A percentile compares a stretch with the other conserved stretches of the same genome.
Evolutionary conservation across 495 filamentous ascomycete species (phyloP).

Genomic region (Trichoderma erinaceum): DNA sequence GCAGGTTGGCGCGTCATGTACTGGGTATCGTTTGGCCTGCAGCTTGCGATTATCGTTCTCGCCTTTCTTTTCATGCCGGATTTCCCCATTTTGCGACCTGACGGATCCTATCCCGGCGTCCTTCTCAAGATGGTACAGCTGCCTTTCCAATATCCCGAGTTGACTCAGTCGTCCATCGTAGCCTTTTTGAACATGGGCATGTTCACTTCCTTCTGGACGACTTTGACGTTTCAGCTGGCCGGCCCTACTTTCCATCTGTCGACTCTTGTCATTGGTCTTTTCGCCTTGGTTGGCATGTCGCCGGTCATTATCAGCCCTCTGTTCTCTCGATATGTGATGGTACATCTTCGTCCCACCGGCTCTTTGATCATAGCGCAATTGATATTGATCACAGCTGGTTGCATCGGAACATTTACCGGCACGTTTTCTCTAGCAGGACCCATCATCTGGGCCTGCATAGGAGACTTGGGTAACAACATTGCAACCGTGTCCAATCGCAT

Average conservation of each 20-base stretch:
- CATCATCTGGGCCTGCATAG: constrained; percentile 63
- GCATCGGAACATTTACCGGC: constrained; percentile 65
- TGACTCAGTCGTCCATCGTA: constrained; percentile 51
- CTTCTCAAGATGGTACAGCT: constrained; percentile 58
- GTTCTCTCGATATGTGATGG: constrained; percentile 65
- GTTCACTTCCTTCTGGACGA: constrained; percentile 64
- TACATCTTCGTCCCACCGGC: constrained; percentile 59
- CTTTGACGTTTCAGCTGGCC: constrained; percentile 71
- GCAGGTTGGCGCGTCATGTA: constrained; percentile 71
- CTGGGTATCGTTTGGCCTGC: constrained; percentile 70
- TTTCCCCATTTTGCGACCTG: constrained; percentile 69
- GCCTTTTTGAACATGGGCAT: constrained; percentile 36
- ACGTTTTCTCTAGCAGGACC: constrained; percentile 63
- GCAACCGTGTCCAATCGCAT: constrained; percentile 69
- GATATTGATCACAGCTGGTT: constrained; percentile 54
- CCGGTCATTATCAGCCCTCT: constrained; percentile 60
- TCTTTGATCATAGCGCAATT: constrained; percentile 57
- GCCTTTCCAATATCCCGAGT: constrained; percentile 55
- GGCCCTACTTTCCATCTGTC: constrained; percentile 61
- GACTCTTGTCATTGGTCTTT: constrained; percentile 65
- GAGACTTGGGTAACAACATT: constrained; percentile 70
- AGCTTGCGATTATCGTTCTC: constrained; percentile 58
- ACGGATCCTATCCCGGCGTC: constrained; percentile 59
- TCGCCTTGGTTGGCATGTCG: constrained; percentile 68
- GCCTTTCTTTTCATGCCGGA: constrained; percentile 75